These are phyloP conservation scores for Aspergillus hortae DNA, from an alignment of 2,329 filamentous ascomycete genomes.

Conservation along the genomic window DNA sequence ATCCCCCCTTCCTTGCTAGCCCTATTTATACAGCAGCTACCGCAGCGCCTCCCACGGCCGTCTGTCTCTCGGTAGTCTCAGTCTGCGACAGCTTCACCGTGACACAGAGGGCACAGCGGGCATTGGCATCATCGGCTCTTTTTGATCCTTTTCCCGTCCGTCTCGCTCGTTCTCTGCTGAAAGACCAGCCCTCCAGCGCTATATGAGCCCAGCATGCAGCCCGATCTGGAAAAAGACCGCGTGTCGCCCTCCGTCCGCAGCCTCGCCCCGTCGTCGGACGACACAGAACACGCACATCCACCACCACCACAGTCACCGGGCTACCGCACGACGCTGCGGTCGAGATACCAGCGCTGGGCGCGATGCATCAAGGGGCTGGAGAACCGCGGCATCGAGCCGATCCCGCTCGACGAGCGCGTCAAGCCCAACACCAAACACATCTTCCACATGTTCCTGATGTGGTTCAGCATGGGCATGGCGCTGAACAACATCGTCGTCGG, in stretches of 20 bases:
- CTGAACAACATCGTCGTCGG: constrained; percentile 42
- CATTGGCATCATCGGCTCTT: background rate
- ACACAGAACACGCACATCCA: constrained; percentile 9
- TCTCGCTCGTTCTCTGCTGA: background rate
- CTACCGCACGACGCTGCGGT: constrained; percentile 1
- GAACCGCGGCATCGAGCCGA: constrained; percentile 23
- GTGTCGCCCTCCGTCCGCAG: constrained; percentile 22
- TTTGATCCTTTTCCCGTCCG: background rate
- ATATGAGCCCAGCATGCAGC: constrained; percentile 9
- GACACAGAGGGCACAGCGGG: background rate
- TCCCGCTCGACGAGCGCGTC: constrained; percentile 26
- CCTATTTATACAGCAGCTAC: constrained; percentile 10
- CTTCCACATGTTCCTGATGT: constrained; percentile 33
- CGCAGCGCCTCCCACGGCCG: background rate
- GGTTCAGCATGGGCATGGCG: constrained; percentile 39
- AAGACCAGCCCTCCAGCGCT: background rate
- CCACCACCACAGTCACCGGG: constrained; percentile 6
- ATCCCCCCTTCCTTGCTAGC: constrained; percentile 5
- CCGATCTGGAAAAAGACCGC: constrained; percentile 25
- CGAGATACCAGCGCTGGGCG: constrained; percentile 22
- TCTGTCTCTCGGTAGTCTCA: constrained; percentile 2
- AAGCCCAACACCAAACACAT: constrained; percentile 20
- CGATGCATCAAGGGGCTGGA: constrained; percentile 24
- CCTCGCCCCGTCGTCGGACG: constrained; percentile 12
- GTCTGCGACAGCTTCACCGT: background rate